Percentiles rank a stretch among this genome's conserved stretches.
Conservation (phyloP, 164 flowering plant species). For the Tetrastigma voinierianum region DNA sequence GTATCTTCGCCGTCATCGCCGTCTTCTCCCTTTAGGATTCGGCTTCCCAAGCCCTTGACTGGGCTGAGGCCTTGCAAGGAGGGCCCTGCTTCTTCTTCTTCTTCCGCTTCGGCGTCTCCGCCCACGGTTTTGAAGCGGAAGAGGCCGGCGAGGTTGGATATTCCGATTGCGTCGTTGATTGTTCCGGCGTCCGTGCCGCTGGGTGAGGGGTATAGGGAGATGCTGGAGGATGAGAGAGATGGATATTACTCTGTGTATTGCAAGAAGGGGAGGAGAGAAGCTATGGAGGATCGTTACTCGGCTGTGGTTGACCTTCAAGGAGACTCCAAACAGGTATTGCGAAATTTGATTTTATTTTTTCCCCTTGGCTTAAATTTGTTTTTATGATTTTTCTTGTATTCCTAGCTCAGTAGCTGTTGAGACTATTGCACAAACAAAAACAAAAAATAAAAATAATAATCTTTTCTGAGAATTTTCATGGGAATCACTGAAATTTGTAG, state of each 20-base stretch:
- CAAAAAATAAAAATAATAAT: too few relatives aligned
- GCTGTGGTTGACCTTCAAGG: constrained; percentile 52
- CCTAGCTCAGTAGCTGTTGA: not conserved
- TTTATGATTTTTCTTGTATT: constrained; percentile 6
- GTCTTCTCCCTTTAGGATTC: constrained; percentile 31
- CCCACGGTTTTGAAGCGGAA: constrained; percentile 52
- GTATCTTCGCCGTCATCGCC: constrained; percentile 17
- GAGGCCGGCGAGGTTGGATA: constrained; percentile 61
- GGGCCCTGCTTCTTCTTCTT: not conserved
- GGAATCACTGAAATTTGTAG: too few relatives aligned
- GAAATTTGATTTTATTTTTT: not conserved
- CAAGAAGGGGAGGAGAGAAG: constrained; percentile 77
- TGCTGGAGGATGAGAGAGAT: constrained; percentile 51
- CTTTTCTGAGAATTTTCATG: too few relatives aligned
- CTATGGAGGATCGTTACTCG: constrained; percentile 82
- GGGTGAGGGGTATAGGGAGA: constrained; percentile 15
- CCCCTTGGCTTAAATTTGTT: not conserved
- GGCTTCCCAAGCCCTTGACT: constrained; percentile 37
- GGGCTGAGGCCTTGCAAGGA: constrained; percentile 26
- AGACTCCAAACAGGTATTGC: constrained; percentile 69
- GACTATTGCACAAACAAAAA: not conserved
- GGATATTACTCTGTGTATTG: constrained; percentile 64
- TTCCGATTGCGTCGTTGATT: constrained; percentile 50
- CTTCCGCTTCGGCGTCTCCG: constrained; percentile 16
- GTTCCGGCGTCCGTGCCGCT: constrained; percentile 18